Evolutionary conservation across 1,284 basidiomycete genomes (phyloP).

Genomic region (Rhodofomes roseus): DNA sequence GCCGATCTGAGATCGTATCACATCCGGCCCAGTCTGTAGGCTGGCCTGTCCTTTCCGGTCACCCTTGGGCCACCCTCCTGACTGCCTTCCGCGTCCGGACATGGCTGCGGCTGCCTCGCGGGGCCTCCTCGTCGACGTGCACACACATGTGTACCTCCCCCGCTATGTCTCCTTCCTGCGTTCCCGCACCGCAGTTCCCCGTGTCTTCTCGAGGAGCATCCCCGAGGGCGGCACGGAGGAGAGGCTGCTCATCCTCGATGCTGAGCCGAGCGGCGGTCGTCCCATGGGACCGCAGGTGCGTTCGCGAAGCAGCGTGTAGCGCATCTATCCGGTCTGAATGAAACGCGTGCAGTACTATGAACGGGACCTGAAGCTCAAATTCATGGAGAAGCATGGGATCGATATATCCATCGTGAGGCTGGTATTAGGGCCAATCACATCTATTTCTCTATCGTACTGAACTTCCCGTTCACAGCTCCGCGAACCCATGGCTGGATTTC

Average conservation of each 20-base stretch:
- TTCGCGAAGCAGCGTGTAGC: background rate
- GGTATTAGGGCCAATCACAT: background rate
- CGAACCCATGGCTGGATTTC: constrained; percentile 89
- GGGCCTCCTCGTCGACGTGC: constrained; percentile 65
- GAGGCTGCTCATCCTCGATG: constrained; percentile 68
- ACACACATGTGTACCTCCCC: constrained; percentile 80
- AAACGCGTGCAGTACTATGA: constrained; percentile 69
- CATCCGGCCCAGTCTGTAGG: too few relatives aligned
- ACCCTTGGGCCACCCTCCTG: background rate
- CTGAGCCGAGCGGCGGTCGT: constrained; percentile 74
- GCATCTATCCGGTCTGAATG: constrained; percentile 16
- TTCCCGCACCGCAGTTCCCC: constrained; percentile 56
- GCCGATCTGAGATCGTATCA: background rate
- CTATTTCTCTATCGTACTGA: too few relatives aligned
- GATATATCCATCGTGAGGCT: constrained; percentile 68
- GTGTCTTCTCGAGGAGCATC: constrained; percentile 55
- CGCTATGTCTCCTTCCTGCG: constrained; percentile 67
- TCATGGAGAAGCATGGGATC: constrained; percentile 77
- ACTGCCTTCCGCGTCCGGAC: background rate
- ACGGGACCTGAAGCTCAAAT: constrained; percentile 67
- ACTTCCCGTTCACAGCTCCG: constrained; percentile 43
- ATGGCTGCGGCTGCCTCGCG: constrained; percentile 22
- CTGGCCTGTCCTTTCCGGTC: constrained; percentile 1
- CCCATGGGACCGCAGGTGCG: constrained; percentile 58
- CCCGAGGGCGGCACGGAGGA: constrained; percentile 51